A percentile compares a stretch with the other conserved stretches of the same genome.
These are phyloP conservation scores for Uronychia setigera DNA, from an alignment of 73 alveolate genomes.

Conservation along the genomic window DNA sequence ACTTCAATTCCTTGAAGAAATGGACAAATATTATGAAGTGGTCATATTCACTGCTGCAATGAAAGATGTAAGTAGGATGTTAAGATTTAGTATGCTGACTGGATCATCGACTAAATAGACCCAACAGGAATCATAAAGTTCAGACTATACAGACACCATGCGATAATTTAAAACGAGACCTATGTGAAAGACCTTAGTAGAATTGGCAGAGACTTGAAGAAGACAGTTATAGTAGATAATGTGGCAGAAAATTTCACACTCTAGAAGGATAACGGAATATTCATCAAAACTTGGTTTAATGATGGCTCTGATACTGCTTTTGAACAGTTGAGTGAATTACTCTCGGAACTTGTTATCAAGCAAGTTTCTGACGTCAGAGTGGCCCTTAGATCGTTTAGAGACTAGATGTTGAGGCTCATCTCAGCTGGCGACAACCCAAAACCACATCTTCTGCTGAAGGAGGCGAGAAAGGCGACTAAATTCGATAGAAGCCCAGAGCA, in stretches of 20 bases:
- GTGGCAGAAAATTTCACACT: slow-evolving; percentile 89
- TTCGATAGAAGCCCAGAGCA: background rate
- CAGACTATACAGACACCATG: slow-evolving; percentile 80
- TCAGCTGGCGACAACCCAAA: slow-evolving; percentile 45
- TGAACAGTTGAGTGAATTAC: slow-evolving; percentile 56
- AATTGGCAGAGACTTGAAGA: slow-evolving; percentile 88
- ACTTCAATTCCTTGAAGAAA: slow-evolving; percentile 50
- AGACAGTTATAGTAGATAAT: slow-evolving; percentile 92
- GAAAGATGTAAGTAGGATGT: slow-evolving; percentile 16
- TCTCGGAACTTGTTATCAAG: slow-evolving; percentile 5
- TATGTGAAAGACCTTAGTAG: slow-evolving; percentile 83
- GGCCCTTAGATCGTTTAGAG: slow-evolving; percentile 45
- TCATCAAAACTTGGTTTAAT: slow-evolving; percentile 94
- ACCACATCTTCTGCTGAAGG: background rate
- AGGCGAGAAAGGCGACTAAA: background rate
- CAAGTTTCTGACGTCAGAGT: slow-evolving; percentile 48
- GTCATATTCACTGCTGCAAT: slow-evolving; percentile 83
- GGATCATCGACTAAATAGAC: slow-evolving; percentile 71
- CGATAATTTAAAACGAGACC: slow-evolving; percentile 68
- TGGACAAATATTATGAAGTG: slow-evolving; percentile 72
- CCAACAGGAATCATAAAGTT: slow-evolving; percentile 47
- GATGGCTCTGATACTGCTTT: slow-evolving; percentile 84
- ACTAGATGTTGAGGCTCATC: slow-evolving; percentile 45
- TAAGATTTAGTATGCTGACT: slow-evolving; percentile 54
- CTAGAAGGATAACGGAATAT: slow-evolving; percentile 95